phyloP scores from a whole-genome alignment of 2,329 filamentous ascomycete genomes.

The Clonostachys solani region DNA sequence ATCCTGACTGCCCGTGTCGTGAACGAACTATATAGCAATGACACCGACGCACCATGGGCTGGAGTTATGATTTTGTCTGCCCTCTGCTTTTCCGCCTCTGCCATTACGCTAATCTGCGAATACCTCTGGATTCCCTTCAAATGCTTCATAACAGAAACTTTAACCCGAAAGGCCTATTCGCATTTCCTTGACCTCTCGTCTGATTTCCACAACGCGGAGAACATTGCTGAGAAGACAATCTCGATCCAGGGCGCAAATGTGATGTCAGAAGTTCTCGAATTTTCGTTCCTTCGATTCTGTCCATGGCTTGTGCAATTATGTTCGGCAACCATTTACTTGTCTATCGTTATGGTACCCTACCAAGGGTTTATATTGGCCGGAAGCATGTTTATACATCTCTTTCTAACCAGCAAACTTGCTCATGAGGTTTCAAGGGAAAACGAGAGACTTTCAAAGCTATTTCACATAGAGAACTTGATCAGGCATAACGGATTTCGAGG shows the following conservation, averaged over 20 bases:
- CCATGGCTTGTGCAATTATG: conserved; percentile 58
- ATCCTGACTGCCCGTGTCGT: conserved; percentile 77
- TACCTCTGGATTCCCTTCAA: conserved; percentile 57
- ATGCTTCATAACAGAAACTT: conserved; percentile 48
- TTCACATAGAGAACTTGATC: conserved; percentile 49
- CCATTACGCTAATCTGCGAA: conserved; percentile 46
- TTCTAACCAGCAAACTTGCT: conserved; percentile 45
- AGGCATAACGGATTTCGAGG: conserved; percentile 52
- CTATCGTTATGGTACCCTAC: conserved; percentile 53
- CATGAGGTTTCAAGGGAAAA: background rate
- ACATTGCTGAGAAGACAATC: conserved; percentile 52
- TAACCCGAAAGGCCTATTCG: conserved; percentile 51
- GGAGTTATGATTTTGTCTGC: conserved; percentile 46
- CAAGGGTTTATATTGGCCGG: conserved; percentile 59
- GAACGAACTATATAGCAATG: conserved; percentile 55
- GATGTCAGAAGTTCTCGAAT: conserved; percentile 53
- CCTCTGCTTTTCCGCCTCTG: conserved; percentile 49
- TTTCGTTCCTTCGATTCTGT: conserved; percentile 51
- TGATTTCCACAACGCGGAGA: conserved; percentile 58
- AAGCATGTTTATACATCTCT: conserved; percentile 51
- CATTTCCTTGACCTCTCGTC: conserved; percentile 58
- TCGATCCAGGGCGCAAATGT: conserved; percentile 50
- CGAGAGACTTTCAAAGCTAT: background rate
- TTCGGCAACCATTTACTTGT: conserved; percentile 56
- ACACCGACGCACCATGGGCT: conserved; percentile 44